Evolutionary conservation across 768 basidiomycete genomes (phyloP), one percentile per base, ranked within the genome.

Genomic region (Galerina marginata): DNA sequence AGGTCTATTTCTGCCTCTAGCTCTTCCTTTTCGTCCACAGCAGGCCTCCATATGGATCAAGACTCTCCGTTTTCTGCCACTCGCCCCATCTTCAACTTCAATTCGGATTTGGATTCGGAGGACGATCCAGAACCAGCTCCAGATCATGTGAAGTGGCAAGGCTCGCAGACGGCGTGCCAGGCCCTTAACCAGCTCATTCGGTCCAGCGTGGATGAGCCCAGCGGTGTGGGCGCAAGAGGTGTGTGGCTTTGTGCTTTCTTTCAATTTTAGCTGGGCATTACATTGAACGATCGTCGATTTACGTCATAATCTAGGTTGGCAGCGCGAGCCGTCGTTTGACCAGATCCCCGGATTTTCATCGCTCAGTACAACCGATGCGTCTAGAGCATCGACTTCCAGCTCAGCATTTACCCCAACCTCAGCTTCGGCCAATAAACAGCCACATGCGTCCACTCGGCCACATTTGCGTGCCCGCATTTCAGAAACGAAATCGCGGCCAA

Each of bases 131-230:
- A 44, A 6, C 26, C 33, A 43, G 25, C 12, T 23, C 3, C 15
- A 14, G 70, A 72, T 57, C 59, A 65, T 54, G 71, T 76, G 39
- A 67, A 58, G 56, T 76, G 75, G 75, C 73, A 76, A 58, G 50
- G 70, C 45, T 74, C 75, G 9, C 74, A 76, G 60, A 60, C 69
- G 15, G 49, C 65, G 3, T 72, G 70, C 51, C 60, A 63, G 1
- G 74, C 71, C 3, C 67, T 76, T 37, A 68, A 74, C 25, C 63
- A 67, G 23, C 65, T 76, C 43, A 58, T 69, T 20, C 53, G 50
- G 16, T 60, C 59, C 33, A 63, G 60, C 51, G 46, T 12, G 20
- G 59, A 49, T n/a, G 64, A 62, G 7, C 46, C 38, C n/a, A 61
- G 44, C n/a, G 54, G 40, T 10, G 23, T 44, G 9, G 46, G 55